These are phyloP conservation scores for Excoecaria cochinchinensis DNA, from an alignment of 345 rosid species.

Conservation along the genomic window DNA sequence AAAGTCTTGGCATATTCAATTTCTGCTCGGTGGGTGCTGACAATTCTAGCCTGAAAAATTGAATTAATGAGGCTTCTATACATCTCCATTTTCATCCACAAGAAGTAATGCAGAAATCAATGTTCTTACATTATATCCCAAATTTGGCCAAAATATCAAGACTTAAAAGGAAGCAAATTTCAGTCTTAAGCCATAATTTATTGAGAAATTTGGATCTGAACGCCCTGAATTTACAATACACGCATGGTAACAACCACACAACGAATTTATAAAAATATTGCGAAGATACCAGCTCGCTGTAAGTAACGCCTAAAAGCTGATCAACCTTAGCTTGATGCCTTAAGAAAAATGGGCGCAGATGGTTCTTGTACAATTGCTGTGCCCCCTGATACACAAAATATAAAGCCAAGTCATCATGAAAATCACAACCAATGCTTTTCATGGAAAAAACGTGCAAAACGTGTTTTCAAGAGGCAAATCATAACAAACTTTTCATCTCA, in stretches of 20 bases:
- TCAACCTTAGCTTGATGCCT: slow-evolving; percentile 58
- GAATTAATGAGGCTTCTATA: not conserved
- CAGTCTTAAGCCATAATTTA: not conserved
- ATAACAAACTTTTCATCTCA: not conserved
- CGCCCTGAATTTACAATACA: not conserved
- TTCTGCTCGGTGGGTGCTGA: slow-evolving; percentile 51
- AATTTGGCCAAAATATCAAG: not conserved
- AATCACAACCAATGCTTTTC: not conserved
- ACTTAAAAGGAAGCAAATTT: not conserved
- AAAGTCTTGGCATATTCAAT: slow-evolving; percentile 39
- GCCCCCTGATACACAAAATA: slow-evolving; percentile 44
- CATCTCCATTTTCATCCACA: not conserved
- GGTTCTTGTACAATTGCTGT: slow-evolving; percentile 51
- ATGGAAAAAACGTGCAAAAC: not conserved
- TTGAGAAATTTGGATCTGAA: not conserved
- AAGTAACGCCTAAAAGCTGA: slow-evolving; percentile 38
- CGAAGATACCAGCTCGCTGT: slow-evolving; percentile 44
- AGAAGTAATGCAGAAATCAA: not conserved
- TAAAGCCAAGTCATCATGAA: not conserved
- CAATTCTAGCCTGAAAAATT: slow-evolving; percentile 46
- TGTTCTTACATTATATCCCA: not conserved
- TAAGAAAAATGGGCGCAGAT: slow-evolving; percentile 57
- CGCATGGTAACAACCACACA: not conserved
- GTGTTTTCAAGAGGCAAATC: not conserved
- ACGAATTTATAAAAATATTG: not conserved